Evolutionary conservation across 805 yeast species (phyloP).

Genomic region (Torulaspora franciscae): DNA sequence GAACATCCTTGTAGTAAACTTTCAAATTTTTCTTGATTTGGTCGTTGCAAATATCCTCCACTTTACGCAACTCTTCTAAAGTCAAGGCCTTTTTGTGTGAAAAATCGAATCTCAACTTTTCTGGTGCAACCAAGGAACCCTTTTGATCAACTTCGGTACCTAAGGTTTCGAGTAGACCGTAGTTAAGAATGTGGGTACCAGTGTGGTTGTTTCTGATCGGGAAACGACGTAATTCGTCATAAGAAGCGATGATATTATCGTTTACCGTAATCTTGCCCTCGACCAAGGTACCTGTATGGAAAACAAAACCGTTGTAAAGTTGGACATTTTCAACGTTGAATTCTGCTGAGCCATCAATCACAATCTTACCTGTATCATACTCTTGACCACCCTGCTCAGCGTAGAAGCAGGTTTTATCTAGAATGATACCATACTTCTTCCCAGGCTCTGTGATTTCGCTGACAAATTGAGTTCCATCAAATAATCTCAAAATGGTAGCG

Average conservation of each 20-base stretch:
- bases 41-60: slow-evolving; percentile 69
- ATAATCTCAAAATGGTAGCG: slow-evolving; percentile 66
- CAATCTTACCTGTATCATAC: slow-evolving; percentile 88
- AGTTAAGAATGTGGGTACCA: slow-evolving; percentile 92
- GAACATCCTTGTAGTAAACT: slow-evolving; percentile 81
- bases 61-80: slow-evolving; percentile 61
- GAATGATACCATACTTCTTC: slow-evolving; percentile 68
- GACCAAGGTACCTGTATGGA: slow-evolving; percentile 82
- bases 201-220: slow-evolving; percentile 97
- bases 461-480: slow-evolving; percentile 60
- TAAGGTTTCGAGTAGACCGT: slow-evolving; percentile 76
- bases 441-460: slow-evolving; percentile 42
- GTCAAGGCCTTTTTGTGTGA: slow-evolving; percentile 84
- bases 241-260: slow-evolving; percentile 75
- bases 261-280: slow-evolving; percentile 72
- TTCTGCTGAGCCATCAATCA: slow-evolving; percentile 81
- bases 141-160: slow-evolving; percentile 91
- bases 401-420: slow-evolving; percentile 90
- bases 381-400: slow-evolving; percentile 99
- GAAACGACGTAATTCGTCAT: slow-evolving; percentile 91
- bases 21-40: slow-evolving; percentile 63
- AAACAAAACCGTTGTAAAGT: slow-evolving; percentile 86
- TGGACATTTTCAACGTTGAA: slow-evolving; percentile 91
- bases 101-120: slow-evolving; percentile 93
- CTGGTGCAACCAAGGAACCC: slow-evolving; percentile 95